Conservation (phyloP, 257 asterid species). For the Capsicum baccatum region DNA sequence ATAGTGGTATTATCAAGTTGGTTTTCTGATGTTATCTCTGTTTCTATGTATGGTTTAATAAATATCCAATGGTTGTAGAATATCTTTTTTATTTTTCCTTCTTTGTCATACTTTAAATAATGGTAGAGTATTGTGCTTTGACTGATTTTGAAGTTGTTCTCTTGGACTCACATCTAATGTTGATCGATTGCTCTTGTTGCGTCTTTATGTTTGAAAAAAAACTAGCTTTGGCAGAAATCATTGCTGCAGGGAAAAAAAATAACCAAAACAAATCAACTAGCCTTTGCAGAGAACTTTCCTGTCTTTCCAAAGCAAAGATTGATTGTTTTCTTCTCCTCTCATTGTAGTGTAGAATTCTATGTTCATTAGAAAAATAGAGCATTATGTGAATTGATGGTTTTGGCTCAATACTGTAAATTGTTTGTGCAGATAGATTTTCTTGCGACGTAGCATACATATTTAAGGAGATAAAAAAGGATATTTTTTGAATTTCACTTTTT, state of each 20-base stretch:
- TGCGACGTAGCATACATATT: background rate
- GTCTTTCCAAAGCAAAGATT: background rate
- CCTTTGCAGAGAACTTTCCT: background rate
- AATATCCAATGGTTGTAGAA: background rate
- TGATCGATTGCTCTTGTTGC: background rate
- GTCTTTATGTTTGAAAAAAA: background rate
- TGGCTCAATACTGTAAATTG: background rate
- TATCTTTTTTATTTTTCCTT: background rate
- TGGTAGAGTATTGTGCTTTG: constrained; percentile 6
- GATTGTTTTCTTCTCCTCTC: background rate
- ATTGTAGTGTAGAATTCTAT: background rate
- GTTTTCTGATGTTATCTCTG: constrained; percentile 2
- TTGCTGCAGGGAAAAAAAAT: background rate
- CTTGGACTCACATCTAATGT: background rate
- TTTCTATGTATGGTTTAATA: background rate
- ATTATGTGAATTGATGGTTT: background rate
- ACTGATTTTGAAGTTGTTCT: background rate
- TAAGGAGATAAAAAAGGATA: background rate
- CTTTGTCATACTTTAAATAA: background rate
- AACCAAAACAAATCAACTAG: background rate
- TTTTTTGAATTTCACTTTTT: background rate
- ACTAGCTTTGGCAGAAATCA: background rate
- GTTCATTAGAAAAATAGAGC: background rate
- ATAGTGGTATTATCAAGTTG: background rate
- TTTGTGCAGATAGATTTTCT: background rate